Conservation (phyloP, 2,329 filamentous ascomycete species). For the Penicillium palitans region DNA sequence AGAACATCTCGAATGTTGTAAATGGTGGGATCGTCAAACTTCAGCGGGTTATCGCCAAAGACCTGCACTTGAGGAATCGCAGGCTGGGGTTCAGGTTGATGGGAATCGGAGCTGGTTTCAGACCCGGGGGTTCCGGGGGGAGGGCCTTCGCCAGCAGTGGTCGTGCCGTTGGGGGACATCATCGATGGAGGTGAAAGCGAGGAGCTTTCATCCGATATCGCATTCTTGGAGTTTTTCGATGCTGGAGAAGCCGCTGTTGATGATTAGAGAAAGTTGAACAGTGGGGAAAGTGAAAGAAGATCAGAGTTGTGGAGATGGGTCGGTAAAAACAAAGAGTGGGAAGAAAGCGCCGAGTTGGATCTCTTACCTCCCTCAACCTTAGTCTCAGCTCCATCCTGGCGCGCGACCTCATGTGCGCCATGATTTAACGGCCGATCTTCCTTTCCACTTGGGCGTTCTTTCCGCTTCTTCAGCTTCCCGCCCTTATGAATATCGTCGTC, state of each 20-base stretch:
- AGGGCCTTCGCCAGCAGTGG: conserved; percentile 58
- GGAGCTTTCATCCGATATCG: conserved; percentile 39
- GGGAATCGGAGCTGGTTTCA: conserved; percentile 56
- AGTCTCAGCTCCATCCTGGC: conserved; percentile 64
- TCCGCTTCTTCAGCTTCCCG: conserved; percentile 75
- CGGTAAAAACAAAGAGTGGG: conserved; percentile 16
- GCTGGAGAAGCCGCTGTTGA: conserved; percentile 36
- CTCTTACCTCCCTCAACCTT: conserved; percentile 56
- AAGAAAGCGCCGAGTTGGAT: conserved; percentile 9
- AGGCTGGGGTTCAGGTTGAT: conserved; percentile 61
- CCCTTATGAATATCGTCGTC: conserved; percentile 52
- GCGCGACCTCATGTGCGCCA: conserved; percentile 62
- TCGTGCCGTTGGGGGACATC: conserved; percentile 44
- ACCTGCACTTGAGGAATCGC: conserved; percentile 73
- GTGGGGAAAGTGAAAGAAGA: conserved; percentile 10
- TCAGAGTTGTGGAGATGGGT: conserved; percentile 15
- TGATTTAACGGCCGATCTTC: conserved; percentile 62
- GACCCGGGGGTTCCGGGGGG: conserved; percentile 65
- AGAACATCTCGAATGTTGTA: conserved; percentile 83
- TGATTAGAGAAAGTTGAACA: conserved; percentile 16
- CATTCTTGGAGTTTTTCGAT: conserved; percentile 42
- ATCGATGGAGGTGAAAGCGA: conserved; percentile 45
- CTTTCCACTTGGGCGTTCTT: conserved; percentile 63
- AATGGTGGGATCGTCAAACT: conserved; percentile 86
- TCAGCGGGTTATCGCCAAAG: conserved; percentile 88